Base-by-base conservation (phyloP, 1,284 basidiomycete genomes). In the Ustilago trichophora region DNA sequence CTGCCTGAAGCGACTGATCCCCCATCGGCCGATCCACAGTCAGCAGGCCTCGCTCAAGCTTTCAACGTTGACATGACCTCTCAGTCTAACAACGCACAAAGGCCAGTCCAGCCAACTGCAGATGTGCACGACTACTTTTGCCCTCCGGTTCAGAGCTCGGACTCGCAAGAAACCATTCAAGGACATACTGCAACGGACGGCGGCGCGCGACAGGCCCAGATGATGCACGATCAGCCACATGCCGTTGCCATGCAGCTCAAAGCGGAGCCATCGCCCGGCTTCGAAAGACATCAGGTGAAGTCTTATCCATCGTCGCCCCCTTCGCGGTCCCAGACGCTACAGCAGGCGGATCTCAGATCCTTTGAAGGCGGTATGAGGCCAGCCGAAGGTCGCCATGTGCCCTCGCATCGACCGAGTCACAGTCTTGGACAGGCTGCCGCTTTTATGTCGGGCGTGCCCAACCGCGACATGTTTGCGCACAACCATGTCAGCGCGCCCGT, bases 381-480 rank as follows among this genome's bases (percentile, higher is more conserved):
- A 5, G 18, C 33, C 16, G 49, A 45, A 4, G 45, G 31, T 34
- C 53, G 60, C 22, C 53, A 52, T n/a, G 33, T 44, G 9, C 25
- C 33, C 9, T 59, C 60, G 13, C 67, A 70, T 33, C 53, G 67
- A 25, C 41, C 67, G 7, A 70, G 56, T 24, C 60, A 65, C n/a
- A 70, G 67, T 21, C 49, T 70, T 3, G 60, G 67, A 4, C 67
- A 70, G 48, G 67, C 53, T 7, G 49, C 50, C 18, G 48, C 66
- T 15, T 58, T 69, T 41, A 55, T 55, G 48, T 45, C 59, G 4
- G 47, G 34, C 25, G 16, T 46, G 21, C 40, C 42, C 22, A 33
- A 43, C 21, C 45, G 47, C n/a, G 50, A 45, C 3, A 36, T 51
- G 26, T 43, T 49, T 22, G 22, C 29, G 27, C 44, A 57, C 27